These are phyloP conservation scores for Paraconiothyrium brasiliense DNA, from an alignment of 2,329 filamentous ascomycete genomes.

Conservation along the genomic window DNA sequence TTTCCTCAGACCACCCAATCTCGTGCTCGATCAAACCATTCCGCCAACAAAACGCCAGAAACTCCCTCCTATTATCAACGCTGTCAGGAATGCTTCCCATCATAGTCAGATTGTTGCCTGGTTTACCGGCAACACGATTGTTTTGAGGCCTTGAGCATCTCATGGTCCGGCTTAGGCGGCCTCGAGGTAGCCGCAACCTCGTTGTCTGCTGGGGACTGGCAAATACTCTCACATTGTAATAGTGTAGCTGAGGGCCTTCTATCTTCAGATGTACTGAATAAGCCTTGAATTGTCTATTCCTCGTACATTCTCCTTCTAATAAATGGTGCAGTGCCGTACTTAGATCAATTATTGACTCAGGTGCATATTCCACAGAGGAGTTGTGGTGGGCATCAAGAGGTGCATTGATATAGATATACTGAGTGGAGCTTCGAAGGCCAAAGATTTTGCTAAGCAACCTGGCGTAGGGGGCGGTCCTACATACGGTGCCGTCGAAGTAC, in stretches of 20 bases:
- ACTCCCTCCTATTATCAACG: constrained; percentile 44
- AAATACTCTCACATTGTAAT: neutral
- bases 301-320: neutral
- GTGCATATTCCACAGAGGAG: neutral
- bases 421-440: neutral
- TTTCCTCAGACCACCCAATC: constrained; percentile 16
- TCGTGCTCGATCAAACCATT: constrained; percentile 45
- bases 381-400: neutral
- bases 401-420: neutral
- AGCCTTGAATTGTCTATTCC: neutral
- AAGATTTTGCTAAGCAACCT: too few species aligned
- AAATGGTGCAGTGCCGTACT: neutral
- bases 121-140: too few species aligned
- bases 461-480: too few species aligned
- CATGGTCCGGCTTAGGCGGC: neutral
- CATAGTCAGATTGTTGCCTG: too few species aligned
- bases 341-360: neutral
- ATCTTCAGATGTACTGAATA: neutral
- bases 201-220: neutral
- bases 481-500: too few species aligned
- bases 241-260: neutral
- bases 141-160: too few species aligned
- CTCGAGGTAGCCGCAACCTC: neutral
- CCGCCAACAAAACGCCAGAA: constrained; percentile 50
- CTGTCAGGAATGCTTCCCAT: too few species aligned